Conservation (phyloP, 768 basidiomycete species). For the Scleroderma bovista region DNA sequence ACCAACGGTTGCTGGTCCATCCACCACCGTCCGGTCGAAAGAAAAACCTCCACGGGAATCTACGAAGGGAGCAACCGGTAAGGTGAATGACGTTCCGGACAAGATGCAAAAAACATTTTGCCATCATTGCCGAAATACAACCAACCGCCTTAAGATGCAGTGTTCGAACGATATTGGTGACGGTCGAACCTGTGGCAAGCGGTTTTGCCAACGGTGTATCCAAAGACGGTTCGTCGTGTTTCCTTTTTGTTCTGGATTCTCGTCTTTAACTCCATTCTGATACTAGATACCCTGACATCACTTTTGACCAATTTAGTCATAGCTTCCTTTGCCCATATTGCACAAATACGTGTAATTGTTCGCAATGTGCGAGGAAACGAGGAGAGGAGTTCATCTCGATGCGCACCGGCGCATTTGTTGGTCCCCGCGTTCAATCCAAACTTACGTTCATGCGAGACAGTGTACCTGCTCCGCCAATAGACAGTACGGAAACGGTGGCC, state of each 20-base stretch:
- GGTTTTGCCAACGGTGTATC: constrained; percentile 33
- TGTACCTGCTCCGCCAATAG: not conserved
- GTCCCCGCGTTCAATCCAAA: constrained; percentile 15
- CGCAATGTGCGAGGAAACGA: constrained; percentile 36
- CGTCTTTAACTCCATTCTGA: not conserved
- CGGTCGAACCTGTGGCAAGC: constrained; percentile 23
- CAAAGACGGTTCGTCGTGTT: constrained; percentile 23
- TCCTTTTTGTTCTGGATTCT: not conserved
- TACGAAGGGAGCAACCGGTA: not conserved
- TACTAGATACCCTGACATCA: constrained; percentile 35
- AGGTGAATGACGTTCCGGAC: not conserved
- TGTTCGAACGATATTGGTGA: constrained; percentile 22
- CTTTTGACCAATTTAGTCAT: constrained; percentile 26
- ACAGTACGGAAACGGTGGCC: constrained; percentile 3
- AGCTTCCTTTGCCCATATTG: constrained; percentile 43
- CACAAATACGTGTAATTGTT: constrained; percentile 43
- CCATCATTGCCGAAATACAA: constrained; percentile 33
- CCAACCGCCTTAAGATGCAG: constrained; percentile 29
- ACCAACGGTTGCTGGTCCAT: constrained; percentile 6
- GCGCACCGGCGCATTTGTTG: constrained; percentile 19
- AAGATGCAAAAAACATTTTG: constrained; percentile 17
- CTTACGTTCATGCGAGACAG: constrained; percentile 21
- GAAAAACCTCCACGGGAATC: not conserved
- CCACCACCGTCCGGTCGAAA: not conserved
- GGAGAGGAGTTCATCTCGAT: constrained; percentile 42